Evolutionary conservation across 208 protist genomes (phyloP), one percentile per base, ranked within the genome.

Genomic region (Trichomonas vaginalis): DNA sequence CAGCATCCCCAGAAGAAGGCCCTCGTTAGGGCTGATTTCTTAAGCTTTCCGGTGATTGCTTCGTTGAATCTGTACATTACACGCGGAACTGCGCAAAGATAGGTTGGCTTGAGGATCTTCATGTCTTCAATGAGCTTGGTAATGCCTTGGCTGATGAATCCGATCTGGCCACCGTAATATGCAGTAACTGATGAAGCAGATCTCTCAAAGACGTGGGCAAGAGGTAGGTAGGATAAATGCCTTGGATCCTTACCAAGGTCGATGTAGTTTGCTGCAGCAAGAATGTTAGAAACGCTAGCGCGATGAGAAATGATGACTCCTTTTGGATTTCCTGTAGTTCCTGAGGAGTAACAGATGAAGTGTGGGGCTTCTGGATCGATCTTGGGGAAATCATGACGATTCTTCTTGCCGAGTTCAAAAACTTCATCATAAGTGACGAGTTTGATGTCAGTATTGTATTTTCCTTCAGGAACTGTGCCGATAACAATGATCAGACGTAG

Each of bases 161-260:
- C 97, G 88, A 98, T 96, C 10, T 90, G 9, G 0, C 92, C 96
- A 49, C 97, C 97, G 8, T 17, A 12, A 35, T 35, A 35, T 39
- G 6, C 27, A 35, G 32, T 39, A 46, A 80, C 35, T 82, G 49
- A 0, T 35, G 82, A 0, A 37, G 51, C 95, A 27, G 47, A 32
- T 15, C 95, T 49, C 95, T 98, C 98, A 79, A 98, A 98, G 35
- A 97, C 96, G 96, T 98, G 98, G 12, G 98, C 97, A 15, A 98
- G 95, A 39, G 98, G 98, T 10, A 98, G 96, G 96, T 98, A 98
- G 0, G 96, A 97, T 37, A 98, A 82, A 79, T 98, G 97, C n/a
- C 49, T 32, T 95, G 32, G 6, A 9, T 79, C 12, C 12, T 0
- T 0, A 45, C 12, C 27, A 23, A 48, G 0, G 0, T 47, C 6